Evolutionary conservation across 2,329 filamentous ascomycete genomes (phyloP).

Genomic region (Neophaeococcomyces aloes): DNA sequence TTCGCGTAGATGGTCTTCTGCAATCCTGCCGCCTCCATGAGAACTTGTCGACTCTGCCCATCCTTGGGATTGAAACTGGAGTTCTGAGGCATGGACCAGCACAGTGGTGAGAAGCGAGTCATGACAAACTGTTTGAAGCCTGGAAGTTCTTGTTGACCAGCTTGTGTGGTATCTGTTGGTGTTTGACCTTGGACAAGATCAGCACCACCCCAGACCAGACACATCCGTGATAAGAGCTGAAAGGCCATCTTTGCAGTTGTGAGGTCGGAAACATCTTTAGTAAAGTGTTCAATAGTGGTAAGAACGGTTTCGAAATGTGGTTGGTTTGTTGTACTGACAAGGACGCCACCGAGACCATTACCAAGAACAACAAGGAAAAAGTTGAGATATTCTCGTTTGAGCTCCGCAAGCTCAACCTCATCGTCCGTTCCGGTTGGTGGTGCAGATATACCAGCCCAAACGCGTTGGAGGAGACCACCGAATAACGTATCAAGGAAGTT

Average conservation of each 20-base stretch:
- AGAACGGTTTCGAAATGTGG: constrained; percentile 81
- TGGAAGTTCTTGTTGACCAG: constrained; percentile 47
- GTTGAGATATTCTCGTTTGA: constrained; percentile 88
- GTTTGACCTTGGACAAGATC: constrained; percentile 44
- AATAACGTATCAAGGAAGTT: constrained; percentile 79
- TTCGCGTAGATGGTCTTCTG: constrained; percentile 88
- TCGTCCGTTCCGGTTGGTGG: constrained; percentile 87
- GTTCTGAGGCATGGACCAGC: constrained; percentile 78
- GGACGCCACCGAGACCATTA: constrained; percentile 77
- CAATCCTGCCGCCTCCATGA: constrained; percentile 75
- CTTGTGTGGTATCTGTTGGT: constrained; percentile 29
- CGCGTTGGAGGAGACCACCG: constrained; percentile 77
- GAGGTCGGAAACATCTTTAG: constrained; percentile 62
- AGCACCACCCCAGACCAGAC: constrained; percentile 78
- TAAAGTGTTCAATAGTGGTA: constrained; percentile 71
- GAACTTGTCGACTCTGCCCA: constrained; percentile 76
- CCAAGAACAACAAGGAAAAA: constrained; percentile 84
- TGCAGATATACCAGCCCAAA: constrained; percentile 75
- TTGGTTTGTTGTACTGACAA: constrained; percentile 84
- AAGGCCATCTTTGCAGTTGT: constrained; percentile 66
- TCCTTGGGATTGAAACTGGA: constrained; percentile 73
- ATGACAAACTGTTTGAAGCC: constrained; percentile 91
- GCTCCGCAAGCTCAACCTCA: constrained; percentile 83
- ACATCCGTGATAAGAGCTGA: constrained; percentile 71
- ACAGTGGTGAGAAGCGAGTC: constrained; percentile 73